phyloP scores from a whole-genome alignment of 768 basidiomycete genomes.

The Dacryopinax spathularia region DNA sequence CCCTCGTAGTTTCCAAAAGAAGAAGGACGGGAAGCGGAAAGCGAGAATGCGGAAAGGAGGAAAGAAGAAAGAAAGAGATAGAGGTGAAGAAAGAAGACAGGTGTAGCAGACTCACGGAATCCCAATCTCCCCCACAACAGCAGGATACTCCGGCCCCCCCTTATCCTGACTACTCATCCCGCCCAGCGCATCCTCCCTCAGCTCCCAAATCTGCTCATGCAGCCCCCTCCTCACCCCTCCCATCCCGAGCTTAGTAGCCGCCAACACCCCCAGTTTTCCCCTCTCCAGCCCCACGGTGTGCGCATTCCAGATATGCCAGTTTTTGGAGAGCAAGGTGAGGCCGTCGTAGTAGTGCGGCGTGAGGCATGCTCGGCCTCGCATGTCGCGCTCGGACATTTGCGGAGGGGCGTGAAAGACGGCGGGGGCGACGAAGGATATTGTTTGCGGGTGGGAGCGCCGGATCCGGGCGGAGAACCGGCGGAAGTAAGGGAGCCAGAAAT shows the following conservation, averaged over 20 bases:
- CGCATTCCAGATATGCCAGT: constrained; percentile 36
- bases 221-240: constrained; percentile 23
- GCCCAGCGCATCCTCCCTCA: constrained; percentile 71
- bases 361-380: constrained; percentile 54
- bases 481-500: constrained; percentile 72
- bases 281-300: constrained; percentile 15
- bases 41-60: no score
- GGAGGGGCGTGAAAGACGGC: constrained; percentile 82
- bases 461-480: constrained; percentile 42
- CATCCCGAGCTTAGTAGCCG: constrained; percentile 18
- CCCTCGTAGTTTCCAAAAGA: no score
- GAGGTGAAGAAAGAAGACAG: no score
- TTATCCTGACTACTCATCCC: constrained; percentile 41
- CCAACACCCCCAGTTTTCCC: constrained; percentile 16
- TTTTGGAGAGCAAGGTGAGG: constrained; percentile 24
- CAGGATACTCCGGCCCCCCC: constrained; percentile 48
- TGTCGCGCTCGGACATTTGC: constrained; percentile 35
- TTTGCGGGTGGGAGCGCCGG: constrained; percentile 55
- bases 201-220: constrained; percentile 64
- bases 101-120: no score
- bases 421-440: constrained; percentile 81
- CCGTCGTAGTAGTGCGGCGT: constrained; percentile 28
- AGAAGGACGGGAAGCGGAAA: no score
- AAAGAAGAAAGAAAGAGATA: no score
- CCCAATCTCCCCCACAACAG: constrained; percentile 90